These are phyloP conservation scores for Nicotiana tabacum DNA, from an alignment of 257 asterid genomes.

Conservation along the genomic window DNA sequence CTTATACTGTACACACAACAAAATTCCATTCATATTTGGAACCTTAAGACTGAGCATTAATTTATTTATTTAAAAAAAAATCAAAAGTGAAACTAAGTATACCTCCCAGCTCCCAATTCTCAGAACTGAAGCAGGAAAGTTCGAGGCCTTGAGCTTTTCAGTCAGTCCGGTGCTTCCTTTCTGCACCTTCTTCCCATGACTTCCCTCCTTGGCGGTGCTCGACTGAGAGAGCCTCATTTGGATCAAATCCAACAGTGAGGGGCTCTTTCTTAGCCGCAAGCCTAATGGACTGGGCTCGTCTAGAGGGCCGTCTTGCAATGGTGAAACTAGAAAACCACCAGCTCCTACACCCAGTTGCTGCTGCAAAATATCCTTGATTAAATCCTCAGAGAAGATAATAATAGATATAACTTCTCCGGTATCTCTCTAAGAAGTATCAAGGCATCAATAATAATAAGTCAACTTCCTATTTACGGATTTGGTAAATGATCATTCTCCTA, in stretches of 20 bases:
- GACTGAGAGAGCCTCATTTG: constrained; percentile 53
- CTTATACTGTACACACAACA: constrained; percentile 50
- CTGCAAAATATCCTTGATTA: constrained; percentile 14
- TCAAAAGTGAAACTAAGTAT: background rate
- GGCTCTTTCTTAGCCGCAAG: constrained; percentile 54
- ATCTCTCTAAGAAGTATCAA: background rate
- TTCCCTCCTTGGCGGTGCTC: constrained; percentile 26
- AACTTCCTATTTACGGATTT: background rate
- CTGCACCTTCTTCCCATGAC: constrained; percentile 30
- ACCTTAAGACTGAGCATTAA: background rate
- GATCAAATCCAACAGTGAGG: constrained; percentile 57
- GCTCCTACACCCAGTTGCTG: constrained; percentile 27
- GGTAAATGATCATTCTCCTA: background rate
- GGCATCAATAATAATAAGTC: background rate
- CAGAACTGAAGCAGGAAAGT: constrained; percentile 70
- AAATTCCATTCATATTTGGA: background rate
- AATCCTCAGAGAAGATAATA: background rate
- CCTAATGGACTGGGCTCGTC: constrained; percentile 66
- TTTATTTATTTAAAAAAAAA: background rate
- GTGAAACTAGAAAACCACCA: constrained; percentile 18
- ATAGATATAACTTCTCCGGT: background rate
- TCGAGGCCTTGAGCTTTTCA: constrained; percentile 88
- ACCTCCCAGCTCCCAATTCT: constrained; percentile 93
- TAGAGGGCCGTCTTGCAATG: constrained; percentile 28
- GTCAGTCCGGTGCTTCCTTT: constrained; percentile 33